These are phyloP conservation scores for Pyrenophora seminiperda DNA, from an alignment of 2,329 filamentous ascomycete species.

Conservation along the genomic window DNA sequence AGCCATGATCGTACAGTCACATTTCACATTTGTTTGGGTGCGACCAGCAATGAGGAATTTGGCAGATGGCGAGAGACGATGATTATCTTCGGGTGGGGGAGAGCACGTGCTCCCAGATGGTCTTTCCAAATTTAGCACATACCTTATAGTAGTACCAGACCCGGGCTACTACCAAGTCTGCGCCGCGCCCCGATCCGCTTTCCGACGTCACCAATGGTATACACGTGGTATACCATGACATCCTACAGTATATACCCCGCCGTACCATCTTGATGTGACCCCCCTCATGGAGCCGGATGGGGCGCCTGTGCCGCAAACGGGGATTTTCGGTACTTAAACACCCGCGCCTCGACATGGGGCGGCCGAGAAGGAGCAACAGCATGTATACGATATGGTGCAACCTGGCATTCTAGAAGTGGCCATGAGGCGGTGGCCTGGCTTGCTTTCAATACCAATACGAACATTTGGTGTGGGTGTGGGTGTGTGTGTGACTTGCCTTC, in stretches of 20 bases:
- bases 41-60: slow-evolving; percentile 13
- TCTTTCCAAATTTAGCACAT: too few species aligned
- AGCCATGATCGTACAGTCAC: slow-evolving; percentile 13
- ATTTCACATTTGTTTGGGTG: slow-evolving; percentile 5
- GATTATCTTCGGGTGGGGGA: slow-evolving; percentile 9
- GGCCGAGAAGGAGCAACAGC: slow-evolving; percentile 16
- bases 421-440: slow-evolving; percentile 9
- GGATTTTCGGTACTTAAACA: slow-evolving; percentile 12
- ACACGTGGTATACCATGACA: background rate
- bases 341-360: slow-evolving; percentile 11
- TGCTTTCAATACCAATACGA: slow-evolving; percentile 3
- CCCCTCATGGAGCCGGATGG: slow-evolving; percentile 14
- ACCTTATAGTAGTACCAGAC: background rate
- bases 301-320: slow-evolving; percentile 16
- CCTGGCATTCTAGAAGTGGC: slow-evolving; percentile 19
- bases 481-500: background rate
- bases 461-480: too few species aligned
- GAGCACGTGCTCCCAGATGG: slow-evolving; percentile 16
- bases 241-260: slow-evolving; percentile 26
- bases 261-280: slow-evolving; percentile 27
- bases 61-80: background rate
- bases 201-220: background rate
- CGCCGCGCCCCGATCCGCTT: background rate
- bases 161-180: background rate
- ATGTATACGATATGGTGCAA: background rate